Evolutionary conservation across 352 stramenopile species (phyloP), one percentile per base, ranked within the genome.

Genomic region (Phytophthora colocasiae): DNA sequence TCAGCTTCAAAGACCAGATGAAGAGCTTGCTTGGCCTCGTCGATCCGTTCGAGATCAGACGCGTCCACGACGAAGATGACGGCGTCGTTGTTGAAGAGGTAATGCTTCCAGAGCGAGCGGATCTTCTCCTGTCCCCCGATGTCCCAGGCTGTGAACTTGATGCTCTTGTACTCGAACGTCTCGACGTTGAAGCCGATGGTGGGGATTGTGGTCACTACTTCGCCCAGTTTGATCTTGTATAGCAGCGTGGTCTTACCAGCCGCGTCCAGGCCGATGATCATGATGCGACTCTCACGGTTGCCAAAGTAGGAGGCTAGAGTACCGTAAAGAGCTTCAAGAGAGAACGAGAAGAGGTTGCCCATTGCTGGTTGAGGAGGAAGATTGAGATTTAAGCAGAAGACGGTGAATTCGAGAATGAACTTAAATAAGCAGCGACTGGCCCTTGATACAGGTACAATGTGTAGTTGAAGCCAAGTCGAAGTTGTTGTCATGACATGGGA

Each of bases 181-280:
- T 97, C 90, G 56, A 97, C 79, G 64, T 97, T 95, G 67, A 95
- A 96, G 15, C 89, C 87, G 39, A 97, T 84, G n/a, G 91, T 97
- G 15, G 87, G 79, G 50, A 93, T 85, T 43, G 87, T 93, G 3
- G 73, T 83, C 22, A 96, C 58, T 5, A 80, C 19, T 48, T 93
- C 81, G 10, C 81, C 85, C 24, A 96, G 69, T 61, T 97, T 92
- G 59, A 97, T 81, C 55, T 87, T 84, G 79, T 97, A 93, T 9
- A 98, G 86, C 63, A 99, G 96, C 31, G 97, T 99, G 1, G 97
- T 99, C 83, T 99, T 99, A 73, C 96, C 96, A 19, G 96, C 97
- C 22, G 91, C 94, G 77, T 99, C 96, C 11, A 98, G 82, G 1
- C 91, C 91, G n/a, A 97, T 83, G 78, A 99, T 98, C 49, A 98